These are phyloP conservation scores for Saturnispora quitensis DNA, from an alignment of 805 yeast species.

Conservation along the genomic window DNA sequence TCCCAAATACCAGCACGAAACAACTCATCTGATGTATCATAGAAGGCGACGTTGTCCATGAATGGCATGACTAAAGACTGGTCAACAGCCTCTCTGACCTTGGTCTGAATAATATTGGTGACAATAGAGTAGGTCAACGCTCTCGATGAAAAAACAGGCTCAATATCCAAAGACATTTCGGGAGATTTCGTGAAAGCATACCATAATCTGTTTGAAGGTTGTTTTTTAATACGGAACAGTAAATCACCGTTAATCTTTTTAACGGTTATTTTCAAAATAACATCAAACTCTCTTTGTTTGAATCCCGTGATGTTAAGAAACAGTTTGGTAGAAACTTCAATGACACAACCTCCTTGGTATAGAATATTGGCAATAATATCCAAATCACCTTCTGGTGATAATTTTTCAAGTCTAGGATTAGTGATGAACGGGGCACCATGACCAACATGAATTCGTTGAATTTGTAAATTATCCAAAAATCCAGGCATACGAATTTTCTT, in stretches of 20 bases:
- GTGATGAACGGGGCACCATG: constrained; percentile 72
- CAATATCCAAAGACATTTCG: constrained; percentile 60
- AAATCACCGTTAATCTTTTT: constrained; percentile 67
- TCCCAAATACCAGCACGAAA: constrained; percentile 96
- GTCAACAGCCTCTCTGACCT: constrained; percentile 67
- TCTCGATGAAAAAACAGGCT: constrained; percentile 85
- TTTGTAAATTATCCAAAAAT: constrained; percentile 73
- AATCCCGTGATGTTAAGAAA: constrained; percentile 63
- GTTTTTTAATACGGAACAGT: constrained; percentile 65
- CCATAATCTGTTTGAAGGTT: constrained; percentile 90
- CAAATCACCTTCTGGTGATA: constrained; percentile 75
- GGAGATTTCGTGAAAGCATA: constrained; percentile 81
- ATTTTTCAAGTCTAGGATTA: constrained; percentile 54
- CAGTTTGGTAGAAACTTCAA: constrained; percentile 74
- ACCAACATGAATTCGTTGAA: constrained; percentile 68
- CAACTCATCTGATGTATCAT: constrained; percentile 53
- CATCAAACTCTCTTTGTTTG: constrained; percentile 61
- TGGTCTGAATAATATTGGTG: constrained; percentile 70
- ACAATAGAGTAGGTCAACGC: constrained; percentile 70
- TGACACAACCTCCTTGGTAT: constrained; percentile 68
- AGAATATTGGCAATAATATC: constrained; percentile 50
- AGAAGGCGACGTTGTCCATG: constrained; percentile 81
- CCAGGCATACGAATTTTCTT: constrained; percentile 79
- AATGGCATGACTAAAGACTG: constrained; percentile 78
- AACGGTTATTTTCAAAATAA: constrained; percentile 61